Evolutionary conservation across 176 grass and related monocot genomes (phyloP).

Genomic region (Aegilops umbellulata): DNA sequence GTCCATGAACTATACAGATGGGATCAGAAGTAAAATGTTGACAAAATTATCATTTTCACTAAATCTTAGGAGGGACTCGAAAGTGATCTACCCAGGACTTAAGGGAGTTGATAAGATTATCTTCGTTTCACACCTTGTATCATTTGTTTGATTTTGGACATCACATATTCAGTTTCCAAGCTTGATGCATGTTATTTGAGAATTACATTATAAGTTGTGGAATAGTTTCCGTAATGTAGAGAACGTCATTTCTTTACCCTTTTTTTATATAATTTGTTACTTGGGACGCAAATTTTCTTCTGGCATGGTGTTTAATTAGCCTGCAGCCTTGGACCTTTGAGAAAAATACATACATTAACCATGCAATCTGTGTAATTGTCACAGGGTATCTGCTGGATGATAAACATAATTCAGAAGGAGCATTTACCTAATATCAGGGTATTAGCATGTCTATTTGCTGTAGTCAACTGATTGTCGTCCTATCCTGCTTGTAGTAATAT

Average conservation of each 20-base stretch:
- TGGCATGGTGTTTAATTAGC: not conserved
- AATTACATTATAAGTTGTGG: not conserved
- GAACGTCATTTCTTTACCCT: not conserved
- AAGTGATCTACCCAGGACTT: no score
- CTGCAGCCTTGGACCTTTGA: not conserved
- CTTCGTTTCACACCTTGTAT: not conserved
- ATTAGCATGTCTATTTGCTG: conserved; percentile 29
- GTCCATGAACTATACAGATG: not conserved
- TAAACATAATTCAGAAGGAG: conserved; percentile 82
- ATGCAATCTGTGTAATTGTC: conserved; percentile 27
- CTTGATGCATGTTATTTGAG: conserved; percentile 19
- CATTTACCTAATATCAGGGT: conserved; percentile 95
- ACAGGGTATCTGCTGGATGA: conserved; percentile 90
- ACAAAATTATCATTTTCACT: not conserved
- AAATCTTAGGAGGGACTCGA: no score
- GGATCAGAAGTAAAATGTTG: not conserved
- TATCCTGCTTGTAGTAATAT: conserved; percentile 23
- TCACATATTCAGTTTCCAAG: conserved; percentile 14
- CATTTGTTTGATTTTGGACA: not conserved
- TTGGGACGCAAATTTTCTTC: not conserved
- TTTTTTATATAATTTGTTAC: not conserved
- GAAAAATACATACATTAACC: conserved; percentile 9
- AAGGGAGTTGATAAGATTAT: not conserved
- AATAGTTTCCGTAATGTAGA: not conserved
- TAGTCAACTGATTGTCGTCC: not conserved